Evolutionary conservation across 2,329 filamentous ascomycete genomes (phyloP), one percentile per base, ranked within the genome.

Genomic region (Trichothecium sympodiale): DNA sequence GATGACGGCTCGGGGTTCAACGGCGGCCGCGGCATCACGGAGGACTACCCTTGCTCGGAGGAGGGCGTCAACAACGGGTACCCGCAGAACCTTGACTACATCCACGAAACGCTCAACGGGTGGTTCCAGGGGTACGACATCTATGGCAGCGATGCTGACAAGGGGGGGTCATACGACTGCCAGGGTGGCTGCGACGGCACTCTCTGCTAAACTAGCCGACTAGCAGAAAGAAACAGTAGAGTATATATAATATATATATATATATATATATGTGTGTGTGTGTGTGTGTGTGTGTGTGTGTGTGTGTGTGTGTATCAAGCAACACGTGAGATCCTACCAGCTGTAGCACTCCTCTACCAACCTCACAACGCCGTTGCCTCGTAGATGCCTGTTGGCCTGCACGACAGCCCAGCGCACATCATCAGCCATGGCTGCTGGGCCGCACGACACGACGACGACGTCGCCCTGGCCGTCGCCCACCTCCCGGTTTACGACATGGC

Each of bases 21-120:
- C 38, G 46, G 44, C 12, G 48, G 49, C 23, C 46, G 43, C 35
- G 55, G 52, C 5, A 38, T 58, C 13, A 56, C 50, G 17, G 36
- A 36, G 13, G 34, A 33, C 25, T 45, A 46, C 28, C 42, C 43
- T 6, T 45, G 44, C 37, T 42, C 39, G 5, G 10, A 8, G 5
- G 44, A 46, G 35, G 56, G 55, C 8, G 38, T 41, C 38, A 34
- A 35, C 1, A 46, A 54, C 35, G 54, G 54, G 1, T 35, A 40
- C 10, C 56, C 54, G 5, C 54, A 56, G 45, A 57, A 56, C 36
- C 38, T 60, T 34, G 50, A 57, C 43, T 58, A 57, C 35, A 32
- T 59, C 32, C 55, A 58, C 27, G 46, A 57, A 46, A 48, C 48
- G 9, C 39, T 59, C 29, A 58, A 59, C 41, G 53, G 55, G 7